Evolutionary conservation across 169 alveolate genomes (phyloP), one percentile per base, ranked within the genome.

Genomic region (Plasmodium gaboni): DNA sequence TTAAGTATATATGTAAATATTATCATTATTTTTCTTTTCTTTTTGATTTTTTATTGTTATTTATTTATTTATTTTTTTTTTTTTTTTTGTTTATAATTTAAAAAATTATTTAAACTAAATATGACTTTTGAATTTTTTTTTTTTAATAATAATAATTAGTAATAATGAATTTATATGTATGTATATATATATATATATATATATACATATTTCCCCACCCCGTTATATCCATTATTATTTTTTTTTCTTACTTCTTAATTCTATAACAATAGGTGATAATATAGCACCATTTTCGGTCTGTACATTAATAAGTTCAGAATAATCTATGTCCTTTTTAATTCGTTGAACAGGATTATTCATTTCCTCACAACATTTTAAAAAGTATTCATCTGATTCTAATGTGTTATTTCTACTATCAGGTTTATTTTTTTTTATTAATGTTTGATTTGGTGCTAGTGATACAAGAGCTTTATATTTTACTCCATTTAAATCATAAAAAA

Each of bases 281-380:
- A 83, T 83, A 55, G 69, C 64, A 38, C 78, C 70, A 71, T 63
- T 61, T 83, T 83, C 91, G 28, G 42, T 83, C 28, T 53, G 71
- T 17, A 63, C 91, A 83, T 83, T 83, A 71, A 55, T 83, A 53
- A 83, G 17, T n/a, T 83, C 91, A 68, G 50, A 24, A 60, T 83
- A 38, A 83, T 83, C 70, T 48, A 55, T 63, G 67, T 83, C 91
- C 15, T 46, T 83, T 61, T 68, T 67, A 51, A 61, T 15, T 9
- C 85, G 61, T 22, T 83, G 69, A 26, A 32, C 19, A 5, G 74
- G 63, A 48, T 83, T 83, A 63, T 83, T 67, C 91, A 83, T 83
- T 68, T 83, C 91, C 55, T 83, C 91, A 38, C 91, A 83, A 28
- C 24, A 83, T 68, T 83, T 67, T 83, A 83, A 83, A 83, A 83